These are phyloP conservation scores for Collybia sordida DNA, from an alignment of 768 basidiomycete genomes.

Conservation along the genomic window DNA sequence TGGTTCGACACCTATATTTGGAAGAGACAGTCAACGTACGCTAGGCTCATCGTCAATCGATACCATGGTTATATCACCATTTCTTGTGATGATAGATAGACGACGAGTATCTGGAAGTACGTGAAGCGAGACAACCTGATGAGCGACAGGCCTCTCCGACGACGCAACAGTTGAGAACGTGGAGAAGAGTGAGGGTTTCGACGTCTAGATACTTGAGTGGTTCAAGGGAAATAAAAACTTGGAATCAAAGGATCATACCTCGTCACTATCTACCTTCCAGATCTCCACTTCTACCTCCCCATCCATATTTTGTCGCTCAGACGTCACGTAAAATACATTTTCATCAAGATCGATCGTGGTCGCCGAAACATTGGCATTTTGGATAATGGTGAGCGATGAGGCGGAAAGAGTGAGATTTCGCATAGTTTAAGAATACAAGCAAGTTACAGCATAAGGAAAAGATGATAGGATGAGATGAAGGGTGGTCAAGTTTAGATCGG, in stretches of 20 bases:
- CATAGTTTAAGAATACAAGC: slow-evolving; percentile 34
- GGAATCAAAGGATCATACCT: slow-evolving; percentile 19
- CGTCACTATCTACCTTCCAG: slow-evolving; percentile 40
- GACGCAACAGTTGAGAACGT: slow-evolving; percentile 37
- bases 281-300: slow-evolving; percentile 58
- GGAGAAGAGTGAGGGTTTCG: slow-evolving; percentile 25
- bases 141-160: slow-evolving; percentile 16
- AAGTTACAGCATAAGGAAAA: slow-evolving; percentile 5
- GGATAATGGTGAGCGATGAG: slow-evolving; percentile 19
- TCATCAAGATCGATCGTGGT: slow-evolving; percentile 66
- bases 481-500: not conserved
- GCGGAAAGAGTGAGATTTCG: slow-evolving; percentile 55
- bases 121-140: slow-evolving; percentile 62
- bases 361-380: slow-evolving; percentile 38
- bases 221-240: slow-evolving; percentile 1
- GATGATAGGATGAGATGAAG: slow-evolving; percentile 3
- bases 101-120: slow-evolving; percentile 72
- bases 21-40: slow-evolving; percentile 29
- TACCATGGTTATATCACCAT: slow-evolving; percentile 82
- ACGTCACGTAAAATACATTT: slow-evolving; percentile 55
- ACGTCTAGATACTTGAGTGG: not conserved
- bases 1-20: slow-evolving; percentile 17
- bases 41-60: slow-evolving; percentile 49
- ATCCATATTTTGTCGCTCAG: slow-evolving; percentile 45
- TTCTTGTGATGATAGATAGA: slow-evolving; percentile 64